Evolutionary conservation across 805 yeast genomes (phyloP).

Genomic region (Dipodascus albidus): DNA sequence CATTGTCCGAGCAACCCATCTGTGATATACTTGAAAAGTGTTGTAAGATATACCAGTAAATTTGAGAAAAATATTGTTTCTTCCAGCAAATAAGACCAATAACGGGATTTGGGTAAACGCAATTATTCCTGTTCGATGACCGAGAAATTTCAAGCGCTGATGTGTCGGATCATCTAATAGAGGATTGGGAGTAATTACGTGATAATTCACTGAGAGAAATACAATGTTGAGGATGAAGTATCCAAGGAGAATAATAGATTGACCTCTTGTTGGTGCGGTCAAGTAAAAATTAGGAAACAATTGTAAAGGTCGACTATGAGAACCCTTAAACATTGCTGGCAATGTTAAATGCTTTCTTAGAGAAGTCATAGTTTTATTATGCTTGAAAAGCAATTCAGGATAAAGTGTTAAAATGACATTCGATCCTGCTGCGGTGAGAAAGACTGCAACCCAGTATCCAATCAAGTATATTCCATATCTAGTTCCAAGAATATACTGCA

Average conservation of each 20-base stretch:
- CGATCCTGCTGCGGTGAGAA: neutral
- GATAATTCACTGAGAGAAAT: conserved; percentile 16
- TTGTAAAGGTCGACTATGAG: conserved; percentile 21
- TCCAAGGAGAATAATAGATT: conserved; percentile 27
- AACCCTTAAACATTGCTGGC: conserved; percentile 23
- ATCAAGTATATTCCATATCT: conserved; percentile 20
- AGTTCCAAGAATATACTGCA: conserved; percentile 21
- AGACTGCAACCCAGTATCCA: conserved; percentile 22
- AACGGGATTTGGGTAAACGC: conserved; percentile 19
- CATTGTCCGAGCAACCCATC: conserved; percentile 22
- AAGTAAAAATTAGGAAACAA: conserved; percentile 10
- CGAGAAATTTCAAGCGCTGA: conserved; percentile 14
- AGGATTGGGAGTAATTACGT: conserved; percentile 12
- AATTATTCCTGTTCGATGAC: conserved; percentile 16
- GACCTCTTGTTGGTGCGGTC: conserved; percentile 33
- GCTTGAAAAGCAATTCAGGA: neutral
- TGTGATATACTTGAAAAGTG: conserved; percentile 51
- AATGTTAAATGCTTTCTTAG: conserved; percentile 21
- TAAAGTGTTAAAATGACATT: neutral
- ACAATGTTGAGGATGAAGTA: conserved; percentile 25
- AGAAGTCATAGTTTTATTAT: conserved; percentile 5
- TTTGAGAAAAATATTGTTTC: conserved; percentile 55
- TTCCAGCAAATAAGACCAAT: conserved; percentile 39
- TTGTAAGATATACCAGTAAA: conserved; percentile 53
- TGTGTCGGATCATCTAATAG: conserved; percentile 4